Evolutionary conservation across 2,329 filamentous ascomycete species (phyloP).

Genomic region (Microcyclospora tardicrescens): DNA sequence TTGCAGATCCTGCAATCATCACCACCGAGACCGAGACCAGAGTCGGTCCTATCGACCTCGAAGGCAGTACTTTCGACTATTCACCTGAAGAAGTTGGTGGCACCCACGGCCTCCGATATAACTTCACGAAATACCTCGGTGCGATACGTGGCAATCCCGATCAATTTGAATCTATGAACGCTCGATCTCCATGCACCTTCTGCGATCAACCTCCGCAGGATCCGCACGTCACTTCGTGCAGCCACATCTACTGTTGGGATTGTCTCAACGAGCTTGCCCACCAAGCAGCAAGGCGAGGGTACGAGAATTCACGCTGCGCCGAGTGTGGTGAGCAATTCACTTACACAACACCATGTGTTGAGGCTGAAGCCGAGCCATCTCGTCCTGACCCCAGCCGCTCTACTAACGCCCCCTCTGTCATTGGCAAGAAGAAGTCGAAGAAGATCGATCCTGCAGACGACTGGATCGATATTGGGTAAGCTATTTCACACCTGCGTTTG

Average conservation of each 20-base stretch:
- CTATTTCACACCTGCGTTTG: no score
- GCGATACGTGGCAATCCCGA: slow-evolving; percentile 20
- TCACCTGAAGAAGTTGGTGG: slow-evolving; percentile 12
- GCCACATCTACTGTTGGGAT: slow-evolving; percentile 42
- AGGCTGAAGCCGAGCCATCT: slow-evolving; percentile 2
- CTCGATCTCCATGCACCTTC: slow-evolving; percentile 26
- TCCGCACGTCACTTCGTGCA: slow-evolving; percentile 38
- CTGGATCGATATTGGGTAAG: slow-evolving; percentile 24
- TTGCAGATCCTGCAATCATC: background rate
- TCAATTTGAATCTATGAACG: slow-evolving; percentile 25
- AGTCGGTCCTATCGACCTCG: slow-evolving; percentile 5
- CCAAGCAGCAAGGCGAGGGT: slow-evolving; percentile 14
- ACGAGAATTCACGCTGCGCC: slow-evolving; percentile 19
- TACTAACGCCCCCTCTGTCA: slow-evolving; percentile 13
- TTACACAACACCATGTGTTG: slow-evolving; percentile 12
- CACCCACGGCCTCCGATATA: slow-evolving; percentile 25
- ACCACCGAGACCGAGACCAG: slow-evolving; percentile 9
- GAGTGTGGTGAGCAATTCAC: slow-evolving; percentile 22
- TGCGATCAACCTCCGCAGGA: slow-evolving; percentile 31
- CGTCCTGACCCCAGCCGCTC: background rate
- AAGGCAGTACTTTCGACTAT: slow-evolving; percentile 5
- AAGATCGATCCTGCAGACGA: slow-evolving; percentile 17
- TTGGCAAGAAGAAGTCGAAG: slow-evolving; percentile 10
- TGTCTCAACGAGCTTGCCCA: slow-evolving; percentile 31
- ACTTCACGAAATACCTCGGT: slow-evolving; percentile 30